These are phyloP conservation scores for Silybum marianum DNA, from an alignment of 129 eudicot genomes.

Conservation along the genomic window DNA sequence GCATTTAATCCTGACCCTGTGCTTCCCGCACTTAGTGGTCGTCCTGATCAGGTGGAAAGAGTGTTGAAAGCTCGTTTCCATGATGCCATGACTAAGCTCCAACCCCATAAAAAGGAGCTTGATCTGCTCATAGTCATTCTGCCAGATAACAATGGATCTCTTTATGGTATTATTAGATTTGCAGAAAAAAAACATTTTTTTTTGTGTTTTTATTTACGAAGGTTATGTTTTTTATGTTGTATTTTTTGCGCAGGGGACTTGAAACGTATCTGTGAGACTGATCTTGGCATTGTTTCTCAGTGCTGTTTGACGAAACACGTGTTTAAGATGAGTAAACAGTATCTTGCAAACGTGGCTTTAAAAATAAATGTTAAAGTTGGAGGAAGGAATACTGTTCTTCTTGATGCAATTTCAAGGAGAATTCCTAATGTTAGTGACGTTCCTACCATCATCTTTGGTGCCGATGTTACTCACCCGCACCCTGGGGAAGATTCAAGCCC, in stretches of 20 bases:
- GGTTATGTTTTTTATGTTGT: not conserved
- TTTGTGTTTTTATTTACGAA: not conserved
- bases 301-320: constrained; percentile 93
- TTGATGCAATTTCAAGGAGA: constrained; percentile 80
- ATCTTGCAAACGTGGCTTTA: constrained; percentile 82
- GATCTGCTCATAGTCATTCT: constrained; percentile 78
- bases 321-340: constrained; percentile 77
- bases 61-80: constrained; percentile 76
- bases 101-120: constrained; percentile 62
- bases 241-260: constrained; percentile 53
- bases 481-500: constrained; percentile 94
- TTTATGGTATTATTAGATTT: constrained; percentile 67
- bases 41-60: constrained; percentile 87
- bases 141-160: constrained; percentile 80
- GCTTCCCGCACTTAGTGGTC: constrained; percentile 61
- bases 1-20: constrained; percentile 82
- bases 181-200: not conserved
- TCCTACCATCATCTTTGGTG: constrained; percentile 94
- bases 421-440: constrained; percentile 88
- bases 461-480: constrained; percentile 92
- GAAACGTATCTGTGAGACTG: constrained; percentile 92
- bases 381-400: constrained; percentile 86
- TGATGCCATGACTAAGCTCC: constrained; percentile 61
- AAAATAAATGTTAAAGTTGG: constrained; percentile 95
- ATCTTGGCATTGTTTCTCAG: constrained; percentile 86